Percentiles rank a stretch among this genome's conserved stretches.
These are phyloP conservation scores for Aspergillus haitiensis DNA, from an alignment of 495 filamentous ascomycete species.

Conservation along the genomic window DNA sequence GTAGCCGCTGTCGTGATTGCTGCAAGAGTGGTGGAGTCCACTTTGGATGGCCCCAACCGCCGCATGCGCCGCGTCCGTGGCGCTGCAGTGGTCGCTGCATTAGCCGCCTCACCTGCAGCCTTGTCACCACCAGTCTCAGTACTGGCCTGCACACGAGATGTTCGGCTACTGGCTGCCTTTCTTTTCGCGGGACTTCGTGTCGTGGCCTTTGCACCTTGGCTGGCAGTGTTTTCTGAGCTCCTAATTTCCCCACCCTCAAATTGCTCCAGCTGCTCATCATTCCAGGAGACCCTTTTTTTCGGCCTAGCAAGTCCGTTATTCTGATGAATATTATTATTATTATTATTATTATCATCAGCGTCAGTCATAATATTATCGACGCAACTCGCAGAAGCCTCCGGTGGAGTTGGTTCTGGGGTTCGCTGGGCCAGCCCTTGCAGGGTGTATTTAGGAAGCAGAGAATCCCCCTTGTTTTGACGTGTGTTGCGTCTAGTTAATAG, in stretches of 20 bases:
- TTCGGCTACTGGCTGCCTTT: constrained; percentile 30
- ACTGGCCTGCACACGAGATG: constrained; percentile 27
- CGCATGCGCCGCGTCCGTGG: constrained; percentile 40
- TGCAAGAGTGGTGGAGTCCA: constrained; percentile 15
- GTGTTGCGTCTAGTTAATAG: constrained; percentile 58
- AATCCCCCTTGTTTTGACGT: constrained; percentile 55
- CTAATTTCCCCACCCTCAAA: constrained; percentile 31
- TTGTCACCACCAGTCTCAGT: constrained; percentile 26
- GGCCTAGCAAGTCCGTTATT: constrained; percentile 6
- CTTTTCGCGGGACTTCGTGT: constrained; percentile 27
- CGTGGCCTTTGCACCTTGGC: constrained; percentile 13
- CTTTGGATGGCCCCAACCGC: constrained; percentile 34
- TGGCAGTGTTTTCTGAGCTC: constrained; percentile 23
- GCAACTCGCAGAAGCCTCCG: neutral
- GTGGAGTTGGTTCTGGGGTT: constrained; percentile 10
- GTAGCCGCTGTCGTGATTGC: constrained; percentile 8
- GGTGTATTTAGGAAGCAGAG: constrained; percentile 46
- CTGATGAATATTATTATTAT: constrained; percentile 5
- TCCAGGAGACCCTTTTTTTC: constrained; percentile 45
- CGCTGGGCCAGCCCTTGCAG: constrained; percentile 45
- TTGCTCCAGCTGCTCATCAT: constrained; percentile 42
- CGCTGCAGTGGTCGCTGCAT: constrained; percentile 34
- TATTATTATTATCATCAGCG: constrained; percentile 13
- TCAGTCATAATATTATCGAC: too few species aligned
- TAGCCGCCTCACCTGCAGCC: constrained; percentile 22